Conservation (phyloP, 1,284 basidiomycete genomes). For the Fistulina hepatica region DNA sequence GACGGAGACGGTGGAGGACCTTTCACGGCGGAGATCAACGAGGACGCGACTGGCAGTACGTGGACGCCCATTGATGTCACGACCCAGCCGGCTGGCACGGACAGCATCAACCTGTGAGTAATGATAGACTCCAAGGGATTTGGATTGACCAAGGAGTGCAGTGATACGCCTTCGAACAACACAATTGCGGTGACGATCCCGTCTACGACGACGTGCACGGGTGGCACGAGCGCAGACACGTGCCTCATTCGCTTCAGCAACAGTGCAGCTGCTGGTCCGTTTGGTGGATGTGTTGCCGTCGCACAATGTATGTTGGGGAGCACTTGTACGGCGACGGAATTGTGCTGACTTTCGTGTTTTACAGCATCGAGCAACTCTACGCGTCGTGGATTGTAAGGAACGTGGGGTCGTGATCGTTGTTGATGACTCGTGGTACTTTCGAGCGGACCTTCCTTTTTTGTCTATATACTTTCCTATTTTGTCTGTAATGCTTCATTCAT, state of each 20-base stretch:
- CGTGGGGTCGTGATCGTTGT: too few relatives aligned
- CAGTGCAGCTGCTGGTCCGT: constrained; percentile 16
- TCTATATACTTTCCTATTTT: too few relatives aligned
- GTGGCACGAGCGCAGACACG: constrained; percentile 11
- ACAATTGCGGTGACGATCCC: constrained; percentile 13
- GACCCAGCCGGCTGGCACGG: constrained; percentile 13
- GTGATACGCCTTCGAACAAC: constrained; percentile 15
- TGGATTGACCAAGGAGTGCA: constrained; percentile 2
- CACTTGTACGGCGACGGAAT: too few relatives aligned
- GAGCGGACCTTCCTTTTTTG: too few relatives aligned
- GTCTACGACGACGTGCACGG: constrained; percentile 14
- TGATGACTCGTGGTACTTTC: too few relatives aligned
- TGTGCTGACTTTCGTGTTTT: too few relatives aligned
- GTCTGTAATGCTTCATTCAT: too few relatives aligned
- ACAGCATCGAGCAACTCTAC: too few relatives aligned
- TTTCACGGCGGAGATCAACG: constrained; percentile 16
- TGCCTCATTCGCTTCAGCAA: constrained; percentile 17
- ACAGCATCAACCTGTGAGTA: constrained; percentile 13
- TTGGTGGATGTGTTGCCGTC: constrained; percentile 16
- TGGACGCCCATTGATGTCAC: constrained; percentile 13
- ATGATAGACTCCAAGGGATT: neutral
- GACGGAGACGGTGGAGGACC: constrained; percentile 18
- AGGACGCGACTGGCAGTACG: constrained; percentile 15
- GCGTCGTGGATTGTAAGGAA: too few relatives aligned
- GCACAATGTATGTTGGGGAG: constrained; percentile 11